Conservation (phyloP, 371 early-diverging fungal species). For the Choanephora cucurbitarum region DNA sequence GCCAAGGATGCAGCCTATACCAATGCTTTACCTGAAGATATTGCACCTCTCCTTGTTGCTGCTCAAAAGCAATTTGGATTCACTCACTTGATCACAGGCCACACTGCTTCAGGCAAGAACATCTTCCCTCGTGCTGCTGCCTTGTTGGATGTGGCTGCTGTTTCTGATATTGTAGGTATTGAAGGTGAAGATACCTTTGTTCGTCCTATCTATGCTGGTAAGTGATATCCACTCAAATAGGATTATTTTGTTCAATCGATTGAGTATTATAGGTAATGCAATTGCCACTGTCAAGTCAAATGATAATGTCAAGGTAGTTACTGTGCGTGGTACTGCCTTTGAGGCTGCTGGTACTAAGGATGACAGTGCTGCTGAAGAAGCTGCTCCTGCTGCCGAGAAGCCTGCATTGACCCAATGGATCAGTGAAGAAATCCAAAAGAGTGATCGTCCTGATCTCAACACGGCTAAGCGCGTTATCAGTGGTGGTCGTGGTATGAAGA, state of each 20-base stretch:
- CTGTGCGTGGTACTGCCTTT: constrained; percentile 94
- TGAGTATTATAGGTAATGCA: constrained; percentile 95
- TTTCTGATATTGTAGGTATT: constrained; percentile 88
- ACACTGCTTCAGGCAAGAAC: constrained; percentile 92
- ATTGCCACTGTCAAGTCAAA: constrained; percentile 92
- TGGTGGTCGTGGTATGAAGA: constrained; percentile 98
- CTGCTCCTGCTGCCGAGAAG: constrained; percentile 67
- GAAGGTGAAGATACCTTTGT: constrained; percentile 87
- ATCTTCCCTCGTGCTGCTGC: constrained; percentile 94
- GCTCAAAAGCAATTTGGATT: constrained; percentile 74
- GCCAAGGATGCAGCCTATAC: constrained; percentile 81
- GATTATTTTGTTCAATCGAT: no score
- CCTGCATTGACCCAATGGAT: constrained; percentile 77
- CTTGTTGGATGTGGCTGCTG: constrained; percentile 85
- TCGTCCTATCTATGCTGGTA: constrained; percentile 97
- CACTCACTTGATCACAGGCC: constrained; percentile 87
- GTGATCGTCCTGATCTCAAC: constrained; percentile 94
- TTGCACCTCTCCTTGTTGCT: constrained; percentile 77
- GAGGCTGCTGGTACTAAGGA: constrained; percentile 60
- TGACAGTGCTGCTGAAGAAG: constrained; percentile 62
- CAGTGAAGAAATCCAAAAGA: constrained; percentile 89
- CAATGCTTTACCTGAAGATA: constrained; percentile 81
- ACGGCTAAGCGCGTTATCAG: constrained; percentile 88
- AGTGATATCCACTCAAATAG: no score
- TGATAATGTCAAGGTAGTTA: constrained; percentile 86